Base-by-base conservation (phyloP, 306 rosid genomes). In the Vicia sativa region DNA sequence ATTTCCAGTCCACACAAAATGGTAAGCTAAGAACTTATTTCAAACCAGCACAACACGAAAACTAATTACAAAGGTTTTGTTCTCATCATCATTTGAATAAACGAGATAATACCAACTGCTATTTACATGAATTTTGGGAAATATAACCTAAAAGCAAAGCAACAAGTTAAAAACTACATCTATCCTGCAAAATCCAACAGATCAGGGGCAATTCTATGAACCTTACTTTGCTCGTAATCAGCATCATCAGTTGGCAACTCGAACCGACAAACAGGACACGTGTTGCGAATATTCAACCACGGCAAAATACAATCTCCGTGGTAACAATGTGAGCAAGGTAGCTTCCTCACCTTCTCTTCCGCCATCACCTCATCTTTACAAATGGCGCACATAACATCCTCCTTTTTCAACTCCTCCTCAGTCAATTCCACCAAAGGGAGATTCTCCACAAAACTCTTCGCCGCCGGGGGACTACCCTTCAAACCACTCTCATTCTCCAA, bases 271-370 rank as follows among this genome's bases (percentile, higher is more conserved):
- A 89, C 91, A 0, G 98, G 98, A 65, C 98, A 92, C 0, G 98
- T 87, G 67, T 92, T 89, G 6, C 91, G 91, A 35, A 92, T 92
- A 56, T 77, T 73, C 80, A 92, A 70, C 98, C 98, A 92, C 0
- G 96, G 98, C 68, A 86, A 72, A 77, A 92, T 89, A 83, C 96
- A 92, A 53, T 92, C 98, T 2, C 83, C 92, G 37, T 92, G 98
- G 65, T 82, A 92, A 76, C 80, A 92, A 62, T 92, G 96, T 1
- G 78, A 82, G 76, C 96, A 92, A 4, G 98, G 98, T 25, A 92
- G 75, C 85, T 83, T 86, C 78, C 80, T 78, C 49, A 87, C 91
- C 86, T 86, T 86, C 79, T 89, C 98, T 76, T 79, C 89, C 79
- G 70, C 19, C 69, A 67, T 44, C 3, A 92, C 83, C 59, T 72